Base-by-base conservation (phyloP, 352 stramenopile genomes). In the Lagenidium sp. region DNA sequence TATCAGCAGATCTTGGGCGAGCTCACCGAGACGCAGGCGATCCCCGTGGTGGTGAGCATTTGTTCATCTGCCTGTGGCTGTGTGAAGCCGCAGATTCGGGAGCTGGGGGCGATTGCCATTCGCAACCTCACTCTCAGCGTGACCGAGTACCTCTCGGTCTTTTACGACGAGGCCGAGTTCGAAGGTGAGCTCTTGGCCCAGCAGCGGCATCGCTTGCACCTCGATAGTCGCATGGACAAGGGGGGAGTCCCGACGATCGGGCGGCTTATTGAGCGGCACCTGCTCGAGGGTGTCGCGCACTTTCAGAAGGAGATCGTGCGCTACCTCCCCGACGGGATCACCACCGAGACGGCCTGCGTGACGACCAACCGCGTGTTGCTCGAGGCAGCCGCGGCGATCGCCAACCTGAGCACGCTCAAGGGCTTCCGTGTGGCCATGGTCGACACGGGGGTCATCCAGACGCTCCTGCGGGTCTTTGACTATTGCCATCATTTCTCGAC, bases 81-180 rank as follows among this genome's bases (percentile, higher is more conserved):
- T 1, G 25, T 7, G 1, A 58, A 73, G 24, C 4, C 60, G 11
- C 53, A 62, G 1, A 68, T 85, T 23, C 67, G 69, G 2, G 68
- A 76, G 18, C 80, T 68, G 19, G 75, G 71, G 3, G 65, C 63
- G 2, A 65, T 80, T 16, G 50, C 68, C 0, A 84, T 88, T 21
- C 65, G 75, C 5, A 88, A 88, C 28, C 57, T 88, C 16, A 78
- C 75, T n/a, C 50, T 88, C 3, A 64, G 67, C 32, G 68, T 85
- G 5, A 67, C 57, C 0, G 75, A 88, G 32, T 70, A 84, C 18
- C 47, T 75, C 2, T 52, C 67, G 4, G 42, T 74, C 8, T 84
- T 85, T 36, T 81, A 87, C 21, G 57, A 63, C 6, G 56, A 71
- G 10, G 29, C 30, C 4, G 29, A 18, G 0, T 32, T 63, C 16